A percentile compares a stretch with the other conserved stretches of the same genome.
phyloP scores from a whole-genome alignment of 2,329 filamentous ascomycete genomes.

The Pezicula neosporulosa region DNA sequence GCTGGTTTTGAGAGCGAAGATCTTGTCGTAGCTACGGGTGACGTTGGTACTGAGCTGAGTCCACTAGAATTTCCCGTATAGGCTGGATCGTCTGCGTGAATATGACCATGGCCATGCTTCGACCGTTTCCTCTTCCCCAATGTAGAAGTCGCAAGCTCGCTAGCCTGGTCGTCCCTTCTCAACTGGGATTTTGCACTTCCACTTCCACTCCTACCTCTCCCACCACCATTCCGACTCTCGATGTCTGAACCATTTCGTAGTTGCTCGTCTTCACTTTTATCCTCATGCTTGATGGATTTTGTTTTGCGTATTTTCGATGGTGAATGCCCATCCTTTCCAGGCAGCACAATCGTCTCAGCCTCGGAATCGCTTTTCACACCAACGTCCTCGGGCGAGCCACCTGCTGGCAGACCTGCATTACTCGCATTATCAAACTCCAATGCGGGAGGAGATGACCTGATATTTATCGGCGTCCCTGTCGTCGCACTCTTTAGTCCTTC shows the following conservation, averaged over 20 bases:
- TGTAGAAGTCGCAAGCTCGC: conserved; percentile 26
- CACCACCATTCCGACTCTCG: conserved; percentile 1
- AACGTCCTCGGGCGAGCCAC: conserved; percentile 8
- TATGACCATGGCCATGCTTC: conserved; percentile 18
- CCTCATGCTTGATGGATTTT: conserved; percentile 57
- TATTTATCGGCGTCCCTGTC: conserved; percentile 19
- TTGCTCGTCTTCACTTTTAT: conserved; percentile 54
- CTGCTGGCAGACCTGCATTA: conserved; percentile 14
- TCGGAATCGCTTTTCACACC: conserved; percentile 61
- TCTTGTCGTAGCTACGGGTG: conserved; percentile 35
- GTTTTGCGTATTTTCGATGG: conserved; percentile 58
- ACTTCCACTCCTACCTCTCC: conserved; percentile 6
- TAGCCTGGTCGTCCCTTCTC: conserved; percentile 17
- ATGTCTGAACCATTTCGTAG: conserved; percentile 16
- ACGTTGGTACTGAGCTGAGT: conserved; percentile 56
- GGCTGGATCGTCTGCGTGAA: conserved; percentile 12
- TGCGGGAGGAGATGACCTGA: conserved; percentile 27
- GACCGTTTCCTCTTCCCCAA: conserved; percentile 49
- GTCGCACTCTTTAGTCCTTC: conserved; percentile 16
- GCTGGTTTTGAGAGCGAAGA: conserved; percentile 30
- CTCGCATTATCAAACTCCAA: conserved; percentile 14
- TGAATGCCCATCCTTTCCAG: conserved; percentile 61
- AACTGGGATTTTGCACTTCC: conserved; percentile 1
- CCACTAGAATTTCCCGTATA: conserved; percentile 42
- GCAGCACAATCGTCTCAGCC: conserved; percentile 68